Base-by-base conservation (phyloP, 192 early-diverging fungal species). In the Dissophora ornata region DNA sequence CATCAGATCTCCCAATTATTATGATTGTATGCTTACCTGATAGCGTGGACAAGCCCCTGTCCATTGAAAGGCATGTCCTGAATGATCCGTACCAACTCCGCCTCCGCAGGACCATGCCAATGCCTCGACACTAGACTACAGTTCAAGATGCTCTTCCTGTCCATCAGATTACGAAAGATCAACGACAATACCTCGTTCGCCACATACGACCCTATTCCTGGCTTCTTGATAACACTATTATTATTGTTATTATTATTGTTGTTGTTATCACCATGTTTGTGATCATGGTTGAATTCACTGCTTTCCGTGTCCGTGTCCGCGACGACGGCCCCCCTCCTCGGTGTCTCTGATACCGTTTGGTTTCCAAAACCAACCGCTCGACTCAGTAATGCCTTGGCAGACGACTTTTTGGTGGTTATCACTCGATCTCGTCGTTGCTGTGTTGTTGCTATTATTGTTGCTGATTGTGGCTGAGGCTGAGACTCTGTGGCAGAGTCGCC, bases 1-100 rank as follows among this genome's bases (percentile, higher is more conserved):
- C n/a, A n/a, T n/a, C n/a, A n/a, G n/a, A n/a, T n/a, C n/a, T n/a
- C n/a, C n/a, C n/a, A n/a, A n/a, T n/a, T n/a, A n/a, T n/a, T n/a
- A n/a, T n/a, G n/a, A n/a, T n/a, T n/a, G n/a, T n/a, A n/a, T n/a
- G 36, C 36, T 44, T 69, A 79, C 74, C 74, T 53, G 24, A 79
- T 67, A 13, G 75, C 75, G 48, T 69, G 66, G 5, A 79, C 54
- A 34, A 79, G 50, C 0, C 75, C 75, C 18, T 50, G 55, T 1
- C 75, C 75, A 29, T 66, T 71, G 33, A 66, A 65, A 2, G 78
- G 78, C 66, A 66, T 63, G 9, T 71, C 56, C 44, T 64, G 62
- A 1, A 46, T 28, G 7, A 66, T 61, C 29, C 67, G 29, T 22
- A 24, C 58, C n/a, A 69, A 38, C 38, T 64, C 78, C 4, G 59